These are phyloP conservation scores for Aspergillus proliferans DNA, from an alignment of 2,329 filamentous ascomycete species.

Conservation along the genomic window DNA sequence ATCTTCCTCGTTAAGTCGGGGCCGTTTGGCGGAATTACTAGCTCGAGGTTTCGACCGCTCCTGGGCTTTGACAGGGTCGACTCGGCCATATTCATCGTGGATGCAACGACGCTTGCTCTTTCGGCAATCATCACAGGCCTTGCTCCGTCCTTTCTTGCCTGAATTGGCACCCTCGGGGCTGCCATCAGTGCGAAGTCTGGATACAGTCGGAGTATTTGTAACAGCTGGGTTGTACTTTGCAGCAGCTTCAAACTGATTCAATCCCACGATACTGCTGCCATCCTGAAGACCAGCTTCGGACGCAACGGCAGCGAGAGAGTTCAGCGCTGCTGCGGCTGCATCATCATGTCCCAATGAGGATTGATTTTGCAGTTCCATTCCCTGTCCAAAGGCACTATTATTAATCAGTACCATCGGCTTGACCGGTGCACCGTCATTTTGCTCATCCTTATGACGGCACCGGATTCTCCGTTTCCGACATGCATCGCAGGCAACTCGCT, in stretches of 20 bases:
- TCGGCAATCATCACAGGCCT: conserved; percentile 60
- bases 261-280: conserved; percentile 14
- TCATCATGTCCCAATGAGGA: conserved; percentile 33
- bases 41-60: conserved; percentile 56
- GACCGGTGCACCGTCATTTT: conserved; percentile 21
- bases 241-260: conserved; percentile 25
- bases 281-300: conserved; percentile 30
- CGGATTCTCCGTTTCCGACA: conserved; percentile 57
- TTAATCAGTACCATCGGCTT: conserved; percentile 19
- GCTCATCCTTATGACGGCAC: conserved; percentile 58
- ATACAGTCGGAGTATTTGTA: conserved; percentile 21
- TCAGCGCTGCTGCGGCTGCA: conserved; percentile 33
- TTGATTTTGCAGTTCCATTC: conserved; percentile 22
- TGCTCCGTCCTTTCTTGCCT: conserved; percentile 54
- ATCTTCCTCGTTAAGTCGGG: conserved; percentile 40
- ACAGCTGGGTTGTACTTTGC: conserved; percentile 20
- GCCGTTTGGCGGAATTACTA: conserved; percentile 50
- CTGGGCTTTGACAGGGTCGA: conserved; percentile 58
- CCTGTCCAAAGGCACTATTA: conserved; percentile 22
- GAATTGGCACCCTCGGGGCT: conserved; percentile 32
- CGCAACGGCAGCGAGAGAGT: conserved; percentile 33
- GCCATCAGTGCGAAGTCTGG: conserved; percentile 19
- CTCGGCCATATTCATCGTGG: conserved; percentile 58
- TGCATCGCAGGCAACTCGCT: conserved; percentile 55
- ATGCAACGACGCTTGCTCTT: conserved; percentile 66